These are phyloP conservation scores for Ophiostoma ulmi DNA, from an alignment of 2,329 filamentous ascomycete genomes.

Conservation along the genomic window DNA sequence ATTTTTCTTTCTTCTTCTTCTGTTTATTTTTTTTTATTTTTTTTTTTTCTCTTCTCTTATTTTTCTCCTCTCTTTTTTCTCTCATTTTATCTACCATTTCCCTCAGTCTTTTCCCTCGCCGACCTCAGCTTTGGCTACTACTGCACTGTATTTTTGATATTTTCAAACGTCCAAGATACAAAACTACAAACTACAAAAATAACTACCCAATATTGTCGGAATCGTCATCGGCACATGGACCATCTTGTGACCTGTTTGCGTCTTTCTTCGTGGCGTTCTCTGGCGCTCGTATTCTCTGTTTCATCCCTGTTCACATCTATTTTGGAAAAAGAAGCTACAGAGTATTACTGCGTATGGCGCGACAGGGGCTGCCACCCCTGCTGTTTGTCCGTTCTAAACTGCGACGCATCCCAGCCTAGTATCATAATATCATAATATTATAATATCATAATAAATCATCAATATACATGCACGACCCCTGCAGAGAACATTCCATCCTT, in stretches of 20 bases:
- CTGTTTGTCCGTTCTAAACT: background rate
- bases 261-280: background rate
- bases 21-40: background rate
- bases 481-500: slow-evolving; percentile 15
- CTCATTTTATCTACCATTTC: background rate
- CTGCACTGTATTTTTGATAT: background rate
- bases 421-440: background rate
- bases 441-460: background rate
- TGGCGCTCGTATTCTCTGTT: background rate
- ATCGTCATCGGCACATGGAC: background rate
- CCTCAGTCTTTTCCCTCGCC: background rate
- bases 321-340: background rate
- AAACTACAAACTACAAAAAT: too few relatives aligned
- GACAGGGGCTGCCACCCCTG: background rate
- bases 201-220: background rate
- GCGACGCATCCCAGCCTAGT: background rate
- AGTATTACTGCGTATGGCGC: background rate
- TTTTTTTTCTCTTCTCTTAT: background rate
- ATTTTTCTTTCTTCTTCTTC: background rate
- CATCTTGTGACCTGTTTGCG: background rate
- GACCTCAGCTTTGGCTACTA: background rate
- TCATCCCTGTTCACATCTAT: background rate
- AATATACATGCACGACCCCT: background rate
- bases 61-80: background rate
- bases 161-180: background rate